These are phyloP conservation scores for Hydrangea macrophylla DNA, from an alignment of 148 eudicot genomes.

Conservation along the genomic window DNA sequence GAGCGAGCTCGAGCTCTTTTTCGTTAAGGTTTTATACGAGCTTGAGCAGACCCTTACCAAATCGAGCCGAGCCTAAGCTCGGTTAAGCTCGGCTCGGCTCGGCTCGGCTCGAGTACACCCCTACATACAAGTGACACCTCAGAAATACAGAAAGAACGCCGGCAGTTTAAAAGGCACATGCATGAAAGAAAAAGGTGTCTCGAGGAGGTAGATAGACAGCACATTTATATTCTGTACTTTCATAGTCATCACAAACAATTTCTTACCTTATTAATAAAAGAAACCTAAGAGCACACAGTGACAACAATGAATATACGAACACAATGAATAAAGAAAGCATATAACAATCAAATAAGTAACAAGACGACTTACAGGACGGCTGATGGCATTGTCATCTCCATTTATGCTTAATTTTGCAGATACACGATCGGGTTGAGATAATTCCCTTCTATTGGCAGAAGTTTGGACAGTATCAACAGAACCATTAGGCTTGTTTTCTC, in stretches of 20 bases:
- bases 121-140: neutral
- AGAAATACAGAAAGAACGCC: neutral
- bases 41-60: no score
- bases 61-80: no score
- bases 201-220: neutral
- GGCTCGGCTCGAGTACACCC: no score
- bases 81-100: no score
- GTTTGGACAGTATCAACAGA: constrained; percentile 42
- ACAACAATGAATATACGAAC: constrained; percentile 1
- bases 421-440: constrained; percentile 37
- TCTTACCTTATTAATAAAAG: no score
- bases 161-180: neutral
- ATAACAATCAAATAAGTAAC: constrained; percentile 6
- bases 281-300: no score
- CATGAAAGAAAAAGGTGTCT: neutral
- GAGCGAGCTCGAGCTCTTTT: no score
- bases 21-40: no score
- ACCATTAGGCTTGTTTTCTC: constrained; percentile 58
- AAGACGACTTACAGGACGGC: constrained; percentile 55
- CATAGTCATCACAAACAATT: neutral
- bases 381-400: constrained; percentile 51
- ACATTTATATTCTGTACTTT: no score
- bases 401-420: constrained; percentile 34
- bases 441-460: constrained; percentile 53
- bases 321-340: neutral